These are phyloP conservation scores for Kokia cookei DNA, from an alignment of 441 rosid genomes.

Conservation along the genomic window DNA sequence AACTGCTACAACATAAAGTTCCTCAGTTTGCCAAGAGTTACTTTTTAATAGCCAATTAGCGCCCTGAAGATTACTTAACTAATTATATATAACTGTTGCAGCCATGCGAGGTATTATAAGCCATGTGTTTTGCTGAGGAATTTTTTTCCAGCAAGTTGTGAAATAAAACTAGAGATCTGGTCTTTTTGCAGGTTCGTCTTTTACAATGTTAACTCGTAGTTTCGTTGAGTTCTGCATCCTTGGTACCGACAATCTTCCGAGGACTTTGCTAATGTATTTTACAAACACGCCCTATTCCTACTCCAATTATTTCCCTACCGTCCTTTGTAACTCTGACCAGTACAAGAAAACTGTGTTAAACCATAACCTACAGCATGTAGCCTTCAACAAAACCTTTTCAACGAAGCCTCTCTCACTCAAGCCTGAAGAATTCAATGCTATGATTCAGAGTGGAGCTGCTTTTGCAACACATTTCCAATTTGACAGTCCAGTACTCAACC, in stretches of 20 bases:
- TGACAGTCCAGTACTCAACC: slow-evolving; percentile 59
- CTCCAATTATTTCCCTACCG: slow-evolving; percentile 72
- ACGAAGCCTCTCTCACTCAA: slow-evolving; percentile 35
- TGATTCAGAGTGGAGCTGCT: slow-evolving; percentile 77
- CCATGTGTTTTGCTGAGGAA: background rate
- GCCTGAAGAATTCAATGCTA: slow-evolving; percentile 53
- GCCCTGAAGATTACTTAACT: background rate
- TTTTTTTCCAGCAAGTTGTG: slow-evolving; percentile 2
- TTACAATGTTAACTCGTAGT: slow-evolving; percentile 62
- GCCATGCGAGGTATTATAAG: background rate
- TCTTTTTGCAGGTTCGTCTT: slow-evolving; percentile 63
- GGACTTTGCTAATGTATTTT: slow-evolving; percentile 86
- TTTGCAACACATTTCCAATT: slow-evolving; percentile 54
- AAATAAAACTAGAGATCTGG: slow-evolving; percentile 10
- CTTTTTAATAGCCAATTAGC: background rate
- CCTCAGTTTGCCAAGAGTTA: background rate
- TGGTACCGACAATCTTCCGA: slow-evolving; percentile 89
- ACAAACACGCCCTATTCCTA: slow-evolving; percentile 73
- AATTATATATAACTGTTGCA: background rate
- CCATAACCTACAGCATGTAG: slow-evolving; percentile 53
- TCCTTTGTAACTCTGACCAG: slow-evolving; percentile 66
- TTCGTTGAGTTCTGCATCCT: slow-evolving; percentile 70
- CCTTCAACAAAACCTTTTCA: slow-evolving; percentile 38
- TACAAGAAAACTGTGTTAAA: slow-evolving; percentile 65
- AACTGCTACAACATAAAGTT: background rate